phyloP scores from a whole-genome alignment of 2,329 filamentous ascomycete genomes.

The Xylariaceae sp. region DNA sequence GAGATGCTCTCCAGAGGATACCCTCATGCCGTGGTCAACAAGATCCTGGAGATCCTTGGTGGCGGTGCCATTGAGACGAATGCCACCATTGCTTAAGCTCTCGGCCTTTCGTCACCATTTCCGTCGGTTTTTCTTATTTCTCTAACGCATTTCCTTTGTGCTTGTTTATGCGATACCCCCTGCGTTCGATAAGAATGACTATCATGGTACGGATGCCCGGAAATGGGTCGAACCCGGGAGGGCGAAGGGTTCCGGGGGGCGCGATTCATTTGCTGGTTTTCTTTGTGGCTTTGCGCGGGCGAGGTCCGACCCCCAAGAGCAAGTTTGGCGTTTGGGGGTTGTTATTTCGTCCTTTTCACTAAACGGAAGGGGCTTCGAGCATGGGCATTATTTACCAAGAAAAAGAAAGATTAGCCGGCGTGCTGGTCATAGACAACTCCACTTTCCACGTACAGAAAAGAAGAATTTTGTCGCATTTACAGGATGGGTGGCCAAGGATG shows the following conservation, averaged over 20 bases:
- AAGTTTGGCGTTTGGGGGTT: slow-evolving; percentile 24
- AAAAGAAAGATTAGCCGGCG: slow-evolving; percentile 26
- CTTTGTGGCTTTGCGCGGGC: slow-evolving; percentile 7
- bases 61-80: slow-evolving; percentile 44
- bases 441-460: slow-evolving; percentile 39
- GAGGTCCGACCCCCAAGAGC: slow-evolving; percentile 4
- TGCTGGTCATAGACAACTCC: slow-evolving; percentile 43
- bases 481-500: slow-evolving; percentile 5
- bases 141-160: slow-evolving; percentile 28
- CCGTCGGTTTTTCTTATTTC: slow-evolving; percentile 8
- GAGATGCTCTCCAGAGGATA: slow-evolving; percentile 92
- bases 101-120: not conserved
- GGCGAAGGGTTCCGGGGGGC: slow-evolving; percentile 13
- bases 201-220: slow-evolving; percentile 22
- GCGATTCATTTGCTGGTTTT: slow-evolving; percentile 5
- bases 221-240: slow-evolving; percentile 22
- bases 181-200: slow-evolving; percentile 25
- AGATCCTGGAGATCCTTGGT: slow-evolving; percentile 85
- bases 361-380: slow-evolving; percentile 19
- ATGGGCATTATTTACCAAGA: slow-evolving; percentile 17
- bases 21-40: slow-evolving; percentile 83
- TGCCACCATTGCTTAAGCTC: slow-evolving; percentile 18
- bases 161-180: slow-evolving; percentile 34
- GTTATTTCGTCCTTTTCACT: slow-evolving; percentile 13
- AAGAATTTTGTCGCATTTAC: slow-evolving; percentile 20